A percentile compares a stretch with the other conserved stretches of the same genome.
These are phyloP conservation scores for Neurospora sp. DNA, from an alignment of 495 filamentous ascomycete genomes.

Conservation along the genomic window DNA sequence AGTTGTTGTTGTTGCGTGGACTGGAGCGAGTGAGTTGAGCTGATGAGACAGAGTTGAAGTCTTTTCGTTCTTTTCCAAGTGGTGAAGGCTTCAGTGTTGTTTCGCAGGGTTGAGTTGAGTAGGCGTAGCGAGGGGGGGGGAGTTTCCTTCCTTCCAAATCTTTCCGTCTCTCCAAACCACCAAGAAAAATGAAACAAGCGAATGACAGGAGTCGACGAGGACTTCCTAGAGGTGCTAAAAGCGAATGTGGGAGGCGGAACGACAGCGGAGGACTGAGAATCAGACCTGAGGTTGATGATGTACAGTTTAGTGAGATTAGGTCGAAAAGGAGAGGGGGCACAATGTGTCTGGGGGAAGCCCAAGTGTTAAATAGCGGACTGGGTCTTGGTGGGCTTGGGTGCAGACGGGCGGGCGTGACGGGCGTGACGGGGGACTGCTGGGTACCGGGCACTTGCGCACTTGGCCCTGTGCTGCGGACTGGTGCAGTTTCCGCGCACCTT, in stretches of 20 bases:
- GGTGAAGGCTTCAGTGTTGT: neutral
- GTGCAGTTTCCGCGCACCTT: neutral
- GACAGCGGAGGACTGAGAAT: slow-evolving; percentile 28
- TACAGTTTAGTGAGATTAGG: slow-evolving; percentile 21
- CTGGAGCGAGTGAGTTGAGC: neutral
- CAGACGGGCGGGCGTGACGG: neutral
- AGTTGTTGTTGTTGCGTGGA: neutral
- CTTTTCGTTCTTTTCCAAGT: neutral
- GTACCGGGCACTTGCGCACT: neutral
- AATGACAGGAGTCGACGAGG: slow-evolving; percentile 57
- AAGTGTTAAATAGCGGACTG: slow-evolving; percentile 24
- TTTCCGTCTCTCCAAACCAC: slow-evolving; percentile 27
- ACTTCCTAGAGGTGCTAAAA: slow-evolving; percentile 44
- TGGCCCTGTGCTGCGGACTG: neutral
- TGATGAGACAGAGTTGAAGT: neutral
- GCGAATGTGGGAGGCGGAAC: slow-evolving; percentile 38
- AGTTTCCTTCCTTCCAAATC: slow-evolving; percentile 5
- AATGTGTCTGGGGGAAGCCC: slow-evolving; percentile 22
- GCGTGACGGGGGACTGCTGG: neutral
- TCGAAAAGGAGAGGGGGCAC: slow-evolving; percentile 8
- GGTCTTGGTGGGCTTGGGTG: neutral
- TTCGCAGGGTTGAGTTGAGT: slow-evolving; percentile 7
- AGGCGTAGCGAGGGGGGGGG: neutral
- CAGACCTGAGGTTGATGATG: slow-evolving; percentile 17
- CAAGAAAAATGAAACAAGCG: slow-evolving; percentile 41